phyloP scores from a whole-genome alignment of 2,329 filamentous ascomycete genomes.

The Penicillium digitatum region DNA sequence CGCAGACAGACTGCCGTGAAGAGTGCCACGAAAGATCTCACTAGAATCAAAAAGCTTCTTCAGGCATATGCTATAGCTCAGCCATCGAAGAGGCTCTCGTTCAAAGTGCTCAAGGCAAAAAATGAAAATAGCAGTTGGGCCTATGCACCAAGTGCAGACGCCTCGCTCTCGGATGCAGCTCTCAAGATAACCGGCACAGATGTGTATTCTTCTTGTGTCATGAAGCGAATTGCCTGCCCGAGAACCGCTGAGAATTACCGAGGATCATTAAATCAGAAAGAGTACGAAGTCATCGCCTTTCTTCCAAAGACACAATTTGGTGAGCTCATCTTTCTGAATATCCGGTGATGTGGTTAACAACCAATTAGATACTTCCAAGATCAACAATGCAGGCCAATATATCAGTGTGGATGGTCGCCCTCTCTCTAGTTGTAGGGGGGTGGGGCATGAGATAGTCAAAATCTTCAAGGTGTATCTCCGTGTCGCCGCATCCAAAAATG shows the following conservation, averaged over 20 bases:
- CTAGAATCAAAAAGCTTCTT: slow-evolving; percentile 51
- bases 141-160: slow-evolving; percentile 53
- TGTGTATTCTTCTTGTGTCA: slow-evolving; percentile 49
- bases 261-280: slow-evolving; percentile 9
- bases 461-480: slow-evolving; percentile 51
- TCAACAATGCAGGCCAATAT: slow-evolving; percentile 45
- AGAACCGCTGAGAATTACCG: background rate
- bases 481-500: slow-evolving; percentile 25
- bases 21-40: slow-evolving; percentile 47
- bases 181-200: slow-evolving; percentile 55
- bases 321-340: slow-evolving; percentile 9
- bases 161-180: slow-evolving; percentile 51
- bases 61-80: slow-evolving; percentile 59
- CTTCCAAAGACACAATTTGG: slow-evolving; percentile 47
- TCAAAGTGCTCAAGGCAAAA: slow-evolving; percentile 56
- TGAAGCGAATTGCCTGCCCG: slow-evolving; percentile 28
- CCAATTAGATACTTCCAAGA: slow-evolving; percentile 35
- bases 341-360: slow-evolving; percentile 18
- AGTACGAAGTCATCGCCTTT: slow-evolving; percentile 48
- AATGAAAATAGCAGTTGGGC: slow-evolving; percentile 59
- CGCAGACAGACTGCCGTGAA: slow-evolving; percentile 55
- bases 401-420: slow-evolving; percentile 57
- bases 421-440: slow-evolving; percentile 48
- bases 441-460: slow-evolving; percentile 52
- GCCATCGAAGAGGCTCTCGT: slow-evolving; percentile 52